These are phyloP conservation scores for Brassica hybrid DNA, from an alignment of 441 rosid genomes.

Conservation along the genomic window DNA sequence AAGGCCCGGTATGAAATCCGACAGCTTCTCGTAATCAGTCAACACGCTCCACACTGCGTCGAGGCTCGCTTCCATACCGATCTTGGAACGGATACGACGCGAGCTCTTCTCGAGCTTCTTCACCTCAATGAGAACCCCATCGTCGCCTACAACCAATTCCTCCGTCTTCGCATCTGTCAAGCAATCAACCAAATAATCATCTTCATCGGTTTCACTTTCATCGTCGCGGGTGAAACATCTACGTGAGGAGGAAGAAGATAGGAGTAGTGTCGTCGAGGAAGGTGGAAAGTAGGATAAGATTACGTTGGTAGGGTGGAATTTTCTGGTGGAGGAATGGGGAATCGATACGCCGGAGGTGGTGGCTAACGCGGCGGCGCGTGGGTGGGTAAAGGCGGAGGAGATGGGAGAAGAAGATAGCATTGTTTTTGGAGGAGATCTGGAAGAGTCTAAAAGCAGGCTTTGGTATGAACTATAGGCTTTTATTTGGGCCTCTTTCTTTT, in stretches of 20 bases:
- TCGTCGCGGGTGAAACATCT: slow-evolving; percentile 33
- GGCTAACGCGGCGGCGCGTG: slow-evolving; percentile 44
- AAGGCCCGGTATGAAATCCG: slow-evolving; percentile 79
- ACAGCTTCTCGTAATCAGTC: slow-evolving; percentile 82
- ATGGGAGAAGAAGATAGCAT: slow-evolving; percentile 49
- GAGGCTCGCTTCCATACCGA: slow-evolving; percentile 70
- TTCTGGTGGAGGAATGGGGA: neutral
- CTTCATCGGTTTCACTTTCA: slow-evolving; percentile 39
- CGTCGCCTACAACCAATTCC: slow-evolving; percentile 44
- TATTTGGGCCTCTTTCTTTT: slow-evolving; percentile 18
- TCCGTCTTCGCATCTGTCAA: slow-evolving; percentile 48
- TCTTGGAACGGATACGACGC: slow-evolving; percentile 70
- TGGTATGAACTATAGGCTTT: slow-evolving; percentile 31
- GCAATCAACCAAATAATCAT: slow-evolving; percentile 41
- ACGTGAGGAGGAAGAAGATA: slow-evolving; percentile 22
- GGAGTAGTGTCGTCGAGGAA: neutral
- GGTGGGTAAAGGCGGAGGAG: slow-evolving; percentile 32
- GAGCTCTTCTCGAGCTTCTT: slow-evolving; percentile 67
- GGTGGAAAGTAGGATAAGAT: neutral
- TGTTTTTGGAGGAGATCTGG: slow-evolving; percentile 27
- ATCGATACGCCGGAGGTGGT: slow-evolving; percentile 13
- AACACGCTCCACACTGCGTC: slow-evolving; percentile 75
- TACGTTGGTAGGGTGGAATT: neutral
- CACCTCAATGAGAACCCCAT: slow-evolving; percentile 63
- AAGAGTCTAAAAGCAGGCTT: slow-evolving; percentile 26